These are phyloP conservation scores for Termitomyces heimii DNA, from an alignment of 768 basidiomycete genomes.

Conservation along the genomic window DNA sequence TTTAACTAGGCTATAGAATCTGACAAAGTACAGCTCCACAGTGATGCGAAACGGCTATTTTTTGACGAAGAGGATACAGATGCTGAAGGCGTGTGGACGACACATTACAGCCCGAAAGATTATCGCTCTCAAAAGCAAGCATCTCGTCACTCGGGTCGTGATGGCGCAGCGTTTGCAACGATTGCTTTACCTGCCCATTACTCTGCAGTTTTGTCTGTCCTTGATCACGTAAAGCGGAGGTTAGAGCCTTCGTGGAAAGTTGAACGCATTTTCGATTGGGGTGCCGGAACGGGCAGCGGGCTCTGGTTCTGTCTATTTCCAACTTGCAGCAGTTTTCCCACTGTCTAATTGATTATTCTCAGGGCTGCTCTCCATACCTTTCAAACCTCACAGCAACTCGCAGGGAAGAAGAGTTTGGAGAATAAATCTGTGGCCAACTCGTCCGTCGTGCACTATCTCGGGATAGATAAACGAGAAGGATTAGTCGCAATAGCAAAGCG, in stretches of 20 bases:
- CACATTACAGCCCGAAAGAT: slow-evolving; percentile 40
- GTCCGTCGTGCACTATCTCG: slow-evolving; percentile 57
- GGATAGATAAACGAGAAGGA: slow-evolving; percentile 74
- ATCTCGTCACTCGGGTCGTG: slow-evolving; percentile 53
- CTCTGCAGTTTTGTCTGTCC: slow-evolving; percentile 70
- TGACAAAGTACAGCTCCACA: slow-evolving; percentile 59
- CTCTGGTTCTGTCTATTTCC: slow-evolving; percentile 53
- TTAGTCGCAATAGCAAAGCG: slow-evolving; percentile 62
- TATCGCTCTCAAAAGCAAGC: slow-evolving; percentile 60
- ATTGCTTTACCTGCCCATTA: slow-evolving; percentile 86
- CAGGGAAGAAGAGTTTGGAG: slow-evolving; percentile 16
- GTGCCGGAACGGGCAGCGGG: slow-evolving; percentile 75
- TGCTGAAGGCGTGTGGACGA: slow-evolving; percentile 42
- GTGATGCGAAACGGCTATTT: slow-evolving; percentile 71
- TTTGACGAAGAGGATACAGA: slow-evolving; percentile 23
- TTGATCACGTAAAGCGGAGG: slow-evolving; percentile 59
- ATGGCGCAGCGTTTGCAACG: slow-evolving; percentile 81
- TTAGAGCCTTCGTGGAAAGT: slow-evolving; percentile 57
- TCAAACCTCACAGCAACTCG: slow-evolving; percentile 29
- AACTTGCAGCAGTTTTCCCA: background rate
- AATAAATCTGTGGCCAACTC: slow-evolving; percentile 40
- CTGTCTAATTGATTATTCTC: background rate
- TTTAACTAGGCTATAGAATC: slow-evolving; percentile 35
- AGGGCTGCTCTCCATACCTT: slow-evolving; percentile 71
- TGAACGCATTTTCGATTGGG: slow-evolving; percentile 75